A percentile compares a stretch with the other conserved stretches of the same genome.
These are phyloP conservation scores for Metarhizium album DNA, from an alignment of 2,329 filamentous ascomycete genomes.

Conservation along the genomic window DNA sequence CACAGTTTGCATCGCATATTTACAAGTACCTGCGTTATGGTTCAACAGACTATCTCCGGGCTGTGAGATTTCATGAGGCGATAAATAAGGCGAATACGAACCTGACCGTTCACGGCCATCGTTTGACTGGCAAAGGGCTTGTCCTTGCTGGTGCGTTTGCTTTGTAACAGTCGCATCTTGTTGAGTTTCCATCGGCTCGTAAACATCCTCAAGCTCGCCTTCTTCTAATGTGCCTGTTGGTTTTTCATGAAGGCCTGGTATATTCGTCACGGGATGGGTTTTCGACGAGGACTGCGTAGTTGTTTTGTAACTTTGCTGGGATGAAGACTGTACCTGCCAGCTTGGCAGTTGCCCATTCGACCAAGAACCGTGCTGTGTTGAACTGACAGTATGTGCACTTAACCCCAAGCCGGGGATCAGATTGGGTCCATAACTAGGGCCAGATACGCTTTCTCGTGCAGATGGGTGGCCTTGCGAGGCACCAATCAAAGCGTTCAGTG, in stretches of 20 bases:
- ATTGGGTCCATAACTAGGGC: conserved; percentile 12
- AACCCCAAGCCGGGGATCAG: conserved; percentile 25
- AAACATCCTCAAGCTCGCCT: conserved; percentile 53
- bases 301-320: neutral
- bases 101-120: conserved; percentile 31
- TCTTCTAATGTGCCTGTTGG: conserved; percentile 42
- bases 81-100: conserved; percentile 43
- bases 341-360: conserved; percentile 1
- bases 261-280: neutral
- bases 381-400: conserved; percentile 12
- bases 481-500: conserved; percentile 6
- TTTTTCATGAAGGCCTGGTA: conserved; percentile 1
- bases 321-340: neutral
- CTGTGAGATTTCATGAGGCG: conserved; percentile 31
- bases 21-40: neutral
- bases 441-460: conserved; percentile 14
- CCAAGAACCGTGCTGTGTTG: conserved; percentile 11
- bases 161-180: neutral
- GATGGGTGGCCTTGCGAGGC: neutral
- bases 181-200: conserved; percentile 28
- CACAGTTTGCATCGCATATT: neutral
- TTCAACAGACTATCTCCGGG: neutral
- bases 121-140: neutral
- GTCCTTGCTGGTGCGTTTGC: neutral
- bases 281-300: neutral